phyloP scores from a whole-genome alignment of 2,329 filamentous ascomycete species.

The Aspergillus calidoustus region DNA sequence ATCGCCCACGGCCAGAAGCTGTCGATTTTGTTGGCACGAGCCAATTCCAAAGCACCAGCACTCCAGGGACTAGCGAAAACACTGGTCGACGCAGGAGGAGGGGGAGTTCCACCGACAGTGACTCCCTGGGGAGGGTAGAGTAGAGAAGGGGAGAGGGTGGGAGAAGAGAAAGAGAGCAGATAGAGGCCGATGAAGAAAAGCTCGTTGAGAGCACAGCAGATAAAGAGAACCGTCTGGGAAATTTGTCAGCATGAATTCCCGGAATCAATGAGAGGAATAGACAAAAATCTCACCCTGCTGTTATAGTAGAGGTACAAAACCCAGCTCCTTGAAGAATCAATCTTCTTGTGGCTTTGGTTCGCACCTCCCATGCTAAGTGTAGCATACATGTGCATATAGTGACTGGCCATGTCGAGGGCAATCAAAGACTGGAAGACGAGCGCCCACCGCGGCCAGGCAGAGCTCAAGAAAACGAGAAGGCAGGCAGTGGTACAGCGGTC shows the following conservation, averaged over 20 bases:
- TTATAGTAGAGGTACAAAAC: conserved; percentile 95
- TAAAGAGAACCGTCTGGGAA: conserved; percentile 80
- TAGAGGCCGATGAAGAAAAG: conserved; percentile 98
- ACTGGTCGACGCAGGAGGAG: conserved; percentile 69
- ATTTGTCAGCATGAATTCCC: conserved; percentile 16
- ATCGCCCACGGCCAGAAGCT: conserved; percentile 78
- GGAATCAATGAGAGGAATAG: not conserved
- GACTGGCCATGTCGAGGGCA: conserved; percentile 88
- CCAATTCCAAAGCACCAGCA: conserved; percentile 88
- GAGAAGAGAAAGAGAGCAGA: conserved; percentile 94
- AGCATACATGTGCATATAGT: conserved; percentile 99
- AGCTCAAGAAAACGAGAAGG: conserved; percentile 90
- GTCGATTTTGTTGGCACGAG: conserved; percentile 91
- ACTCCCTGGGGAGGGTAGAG: conserved; percentile 54
- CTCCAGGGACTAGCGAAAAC: conserved; percentile 90
- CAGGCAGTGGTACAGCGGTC: conserved; percentile 97
- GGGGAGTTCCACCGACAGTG: conserved; percentile 68
- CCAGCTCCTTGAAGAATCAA: conserved; percentile 85
- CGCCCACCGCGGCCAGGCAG: conserved; percentile 91
- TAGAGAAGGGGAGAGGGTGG: conserved; percentile 83
- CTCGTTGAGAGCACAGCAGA: conserved; percentile 89
- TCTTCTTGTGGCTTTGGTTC: conserved; percentile 85
- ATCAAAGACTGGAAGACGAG: conserved; percentile 95
- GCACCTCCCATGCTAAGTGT: conserved; percentile 85
- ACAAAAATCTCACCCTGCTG: conserved; percentile 75